Evolutionary conservation across 257 asterid genomes (phyloP).

Genomic region (Solanum etuberosum): DNA sequence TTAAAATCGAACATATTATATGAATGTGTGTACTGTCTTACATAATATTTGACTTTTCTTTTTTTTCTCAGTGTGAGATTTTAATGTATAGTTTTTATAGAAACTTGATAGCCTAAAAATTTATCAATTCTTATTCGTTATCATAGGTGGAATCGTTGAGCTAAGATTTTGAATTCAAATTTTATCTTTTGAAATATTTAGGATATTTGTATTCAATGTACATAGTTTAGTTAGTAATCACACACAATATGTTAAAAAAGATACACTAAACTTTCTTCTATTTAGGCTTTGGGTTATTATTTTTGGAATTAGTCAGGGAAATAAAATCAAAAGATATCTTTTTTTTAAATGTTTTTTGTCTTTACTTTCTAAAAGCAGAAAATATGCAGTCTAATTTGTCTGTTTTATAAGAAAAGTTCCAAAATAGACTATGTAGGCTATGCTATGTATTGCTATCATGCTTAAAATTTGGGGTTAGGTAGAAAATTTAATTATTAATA

Average conservation of each 20-base stretch:
- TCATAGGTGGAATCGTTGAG: fast-evolving
- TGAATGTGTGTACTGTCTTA: not conserved
- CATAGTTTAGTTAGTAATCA: not conserved
- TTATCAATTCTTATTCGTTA: fast-evolving
- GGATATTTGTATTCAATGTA: not conserved
- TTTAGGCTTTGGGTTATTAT: not conserved
- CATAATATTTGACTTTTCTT: not conserved
- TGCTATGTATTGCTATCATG: not conserved
- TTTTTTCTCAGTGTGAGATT: fast-evolving
- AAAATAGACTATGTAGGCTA: not conserved
- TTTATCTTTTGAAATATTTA: no score
- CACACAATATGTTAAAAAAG: not conserved
- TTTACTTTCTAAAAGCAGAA: not conserved
- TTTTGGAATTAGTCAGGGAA: not conserved
- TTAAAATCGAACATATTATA: not conserved
- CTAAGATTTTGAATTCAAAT: not conserved
- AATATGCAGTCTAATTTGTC: not conserved
- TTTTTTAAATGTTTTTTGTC: not conserved
- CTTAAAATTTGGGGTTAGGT: not conserved
- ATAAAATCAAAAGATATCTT: not conserved
- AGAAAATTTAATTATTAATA: not conserved
- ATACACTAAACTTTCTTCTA: not conserved
- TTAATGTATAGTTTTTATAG: not conserved
- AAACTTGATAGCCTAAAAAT: not conserved
- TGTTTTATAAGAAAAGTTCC: not conserved